Evolutionary conservation across 1,284 basidiomycete species (phyloP).

Genomic region (Naganishia sp.): DNA sequence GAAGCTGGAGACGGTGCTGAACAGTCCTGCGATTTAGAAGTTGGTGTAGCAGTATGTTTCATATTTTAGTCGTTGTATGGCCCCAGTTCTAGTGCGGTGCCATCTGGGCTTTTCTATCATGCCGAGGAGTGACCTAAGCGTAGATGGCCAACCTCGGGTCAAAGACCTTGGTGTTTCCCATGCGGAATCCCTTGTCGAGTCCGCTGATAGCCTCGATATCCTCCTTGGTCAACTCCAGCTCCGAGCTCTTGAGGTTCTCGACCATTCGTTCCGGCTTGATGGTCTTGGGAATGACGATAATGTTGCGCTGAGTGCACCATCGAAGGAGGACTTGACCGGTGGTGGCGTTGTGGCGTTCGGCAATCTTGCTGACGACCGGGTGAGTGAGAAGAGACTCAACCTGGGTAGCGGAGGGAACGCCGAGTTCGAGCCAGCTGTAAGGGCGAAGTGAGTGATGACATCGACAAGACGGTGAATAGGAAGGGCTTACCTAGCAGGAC

Average conservation of each 20-base stretch:
- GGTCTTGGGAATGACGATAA: constrained; percentile 69
- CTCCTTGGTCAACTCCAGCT: constrained; percentile 63
- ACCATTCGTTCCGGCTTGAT: constrained; percentile 57
- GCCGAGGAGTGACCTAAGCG: constrained; percentile 52
- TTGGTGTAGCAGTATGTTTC: background rate
- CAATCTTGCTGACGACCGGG: constrained; percentile 58
- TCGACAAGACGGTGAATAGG: background rate
- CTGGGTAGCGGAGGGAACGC: constrained; percentile 42
- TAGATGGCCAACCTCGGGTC: constrained; percentile 67
- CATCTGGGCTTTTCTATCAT: background rate
- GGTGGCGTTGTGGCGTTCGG: constrained; percentile 61
- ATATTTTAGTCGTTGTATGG: background rate
- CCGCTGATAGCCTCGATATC: constrained; percentile 65
- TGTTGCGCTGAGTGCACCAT: constrained; percentile 73
- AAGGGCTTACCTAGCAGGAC: constrained; percentile 56
- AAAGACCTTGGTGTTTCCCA: constrained; percentile 70
- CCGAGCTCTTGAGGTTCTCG: constrained; percentile 63
- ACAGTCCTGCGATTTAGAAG: background rate
- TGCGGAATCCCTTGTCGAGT: constrained; percentile 66
- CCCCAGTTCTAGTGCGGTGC: background rate
- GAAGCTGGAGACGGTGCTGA: background rate
- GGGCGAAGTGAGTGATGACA: constrained; percentile 38
- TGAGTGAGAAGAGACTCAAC: constrained; percentile 59
- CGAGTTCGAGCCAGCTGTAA: constrained; percentile 60
- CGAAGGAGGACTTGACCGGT: constrained; percentile 69